Base-by-base conservation (phyloP, 2,329 filamentous ascomycete species). In the Clonostachys rhizophaga region DNA sequence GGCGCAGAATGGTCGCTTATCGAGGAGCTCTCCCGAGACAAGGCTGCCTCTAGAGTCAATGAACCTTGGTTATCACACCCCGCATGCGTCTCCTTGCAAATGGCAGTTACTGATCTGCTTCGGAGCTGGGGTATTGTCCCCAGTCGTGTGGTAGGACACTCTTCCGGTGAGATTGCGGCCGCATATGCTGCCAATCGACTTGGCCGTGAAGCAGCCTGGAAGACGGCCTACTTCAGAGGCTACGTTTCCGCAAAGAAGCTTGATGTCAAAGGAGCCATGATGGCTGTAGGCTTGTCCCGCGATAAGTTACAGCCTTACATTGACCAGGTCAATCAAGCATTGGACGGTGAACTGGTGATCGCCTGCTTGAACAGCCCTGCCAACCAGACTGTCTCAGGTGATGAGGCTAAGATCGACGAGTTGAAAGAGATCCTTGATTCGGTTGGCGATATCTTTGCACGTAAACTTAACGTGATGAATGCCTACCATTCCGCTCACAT, bases 221-320 rank as follows among this genome's bases (percentile, higher is more conserved):
- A 51, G 24, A 48, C 54, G 17, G 53, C 58, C 1, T 61, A 58
- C 44, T 52, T 53, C 44, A 44, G 56, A 16, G 55, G 56, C 34
- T 30, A 30, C 24, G 43, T 55, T 42, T 14, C 47, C 37, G 44
- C 54, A 8, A 49, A 45, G 2, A 24, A 46, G 30, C 49, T 49
- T 3, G 17, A 18, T 6, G 39, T 34, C 2, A 40, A 49, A 5
- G 78, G 78, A 0, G 62, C 69, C 9, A 83, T 83, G 79, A 67
- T 81, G 57, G 79, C 79, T 2, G 75, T 81, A 3, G 79, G 75
- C n/a, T 33, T 44, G 24, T 30, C 39, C 39, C 30, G 30, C 5
- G 40, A 40, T 34, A 43, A 49, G 16, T 30, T 46, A 7, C 11
- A 16, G 2, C 34, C 39, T 3, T 36, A 40, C 35, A 34, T 46